Percentiles rank a stretch among this genome's conserved stretches.
phyloP scores from a whole-genome alignment of 2,329 filamentous ascomycete species.

The Lasiodiplodia sp. region DNA sequence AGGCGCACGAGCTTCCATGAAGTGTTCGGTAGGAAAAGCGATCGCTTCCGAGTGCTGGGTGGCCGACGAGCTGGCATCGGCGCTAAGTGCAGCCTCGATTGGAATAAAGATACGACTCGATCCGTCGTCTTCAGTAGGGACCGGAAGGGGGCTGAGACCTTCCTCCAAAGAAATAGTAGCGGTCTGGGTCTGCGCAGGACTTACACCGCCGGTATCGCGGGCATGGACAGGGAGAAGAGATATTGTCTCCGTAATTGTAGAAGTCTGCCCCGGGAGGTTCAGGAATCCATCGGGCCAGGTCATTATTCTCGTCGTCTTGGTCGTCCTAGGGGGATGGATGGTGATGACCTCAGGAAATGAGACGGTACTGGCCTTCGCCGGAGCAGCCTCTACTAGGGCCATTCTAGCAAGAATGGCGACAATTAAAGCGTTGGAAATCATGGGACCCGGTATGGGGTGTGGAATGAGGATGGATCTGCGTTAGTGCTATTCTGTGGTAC shows the following conservation, averaged over 20 bases:
- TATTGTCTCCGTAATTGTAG: background rate
- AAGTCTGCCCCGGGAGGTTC: background rate
- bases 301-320: background rate
- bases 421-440: constrained; percentile 1
- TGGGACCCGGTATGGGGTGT: background rate
- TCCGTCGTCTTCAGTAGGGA: background rate
- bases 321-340: constrained; percentile 5
- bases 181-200: background rate
- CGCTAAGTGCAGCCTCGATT: background rate
- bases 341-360: constrained; percentile 1
- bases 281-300: background rate
- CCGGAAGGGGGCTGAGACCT: background rate
- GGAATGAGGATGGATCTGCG: too few species aligned
- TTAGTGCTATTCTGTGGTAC: too few species aligned
- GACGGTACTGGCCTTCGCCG: background rate
- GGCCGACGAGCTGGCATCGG: background rate
- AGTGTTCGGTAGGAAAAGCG: background rate
- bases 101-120: background rate
- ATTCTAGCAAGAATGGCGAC: constrained; percentile 6
- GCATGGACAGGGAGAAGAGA: background rate
- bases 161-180: background rate
- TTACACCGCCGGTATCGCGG: background rate
- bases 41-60: background rate
- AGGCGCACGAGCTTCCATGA: constrained; percentile 1
- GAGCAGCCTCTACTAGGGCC: background rate